Conservation (phyloP, 2,329 filamentous ascomycete species). For the Microcyclosporella mali region DNA sequence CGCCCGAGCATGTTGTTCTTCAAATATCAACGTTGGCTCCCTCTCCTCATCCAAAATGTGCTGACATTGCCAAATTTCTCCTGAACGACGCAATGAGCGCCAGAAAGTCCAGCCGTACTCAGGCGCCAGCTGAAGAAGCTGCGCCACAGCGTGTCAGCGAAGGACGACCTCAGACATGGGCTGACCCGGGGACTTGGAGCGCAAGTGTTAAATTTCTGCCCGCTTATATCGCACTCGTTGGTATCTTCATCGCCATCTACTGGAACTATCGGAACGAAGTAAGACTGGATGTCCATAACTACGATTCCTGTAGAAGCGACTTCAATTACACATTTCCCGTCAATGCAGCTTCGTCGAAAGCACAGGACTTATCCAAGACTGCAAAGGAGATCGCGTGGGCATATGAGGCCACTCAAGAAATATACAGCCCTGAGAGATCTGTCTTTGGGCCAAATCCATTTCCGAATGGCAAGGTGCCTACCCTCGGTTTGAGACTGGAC, state of each 20-base stretch:
- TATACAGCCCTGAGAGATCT: constrained; percentile 31
- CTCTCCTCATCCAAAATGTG: too few relatives aligned
- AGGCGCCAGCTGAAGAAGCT: too few relatives aligned
- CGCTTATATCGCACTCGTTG: constrained; percentile 15
- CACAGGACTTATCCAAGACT: constrained; percentile 31
- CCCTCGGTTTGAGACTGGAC: constrained; percentile 22
- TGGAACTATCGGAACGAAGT: constrained; percentile 12
- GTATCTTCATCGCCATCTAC: constrained; percentile 13
- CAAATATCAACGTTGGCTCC: too few relatives aligned
- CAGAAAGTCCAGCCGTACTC: too few relatives aligned
- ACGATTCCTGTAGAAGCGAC: constrained; percentile 19
- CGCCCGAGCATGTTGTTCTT: too few relatives aligned
- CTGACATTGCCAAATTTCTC: too few relatives aligned
- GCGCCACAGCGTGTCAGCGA: background rate
- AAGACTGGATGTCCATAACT: constrained; percentile 13
- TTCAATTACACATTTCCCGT: constrained; percentile 26
- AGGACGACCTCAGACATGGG: constrained; percentile 14
- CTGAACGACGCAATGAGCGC: too few relatives aligned
- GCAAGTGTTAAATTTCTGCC: constrained; percentile 15
- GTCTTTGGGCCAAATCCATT: constrained; percentile 37
- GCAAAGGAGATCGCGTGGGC: constrained; percentile 41
- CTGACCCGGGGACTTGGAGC: constrained; percentile 20
- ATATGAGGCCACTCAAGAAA: constrained; percentile 38
- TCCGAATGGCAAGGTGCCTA: constrained; percentile 27
- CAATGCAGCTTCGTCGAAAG: constrained; percentile 25